Evolutionary conservation across 805 yeast genomes (phyloP).

Genomic region (Metschnikowia shivogae): DNA sequence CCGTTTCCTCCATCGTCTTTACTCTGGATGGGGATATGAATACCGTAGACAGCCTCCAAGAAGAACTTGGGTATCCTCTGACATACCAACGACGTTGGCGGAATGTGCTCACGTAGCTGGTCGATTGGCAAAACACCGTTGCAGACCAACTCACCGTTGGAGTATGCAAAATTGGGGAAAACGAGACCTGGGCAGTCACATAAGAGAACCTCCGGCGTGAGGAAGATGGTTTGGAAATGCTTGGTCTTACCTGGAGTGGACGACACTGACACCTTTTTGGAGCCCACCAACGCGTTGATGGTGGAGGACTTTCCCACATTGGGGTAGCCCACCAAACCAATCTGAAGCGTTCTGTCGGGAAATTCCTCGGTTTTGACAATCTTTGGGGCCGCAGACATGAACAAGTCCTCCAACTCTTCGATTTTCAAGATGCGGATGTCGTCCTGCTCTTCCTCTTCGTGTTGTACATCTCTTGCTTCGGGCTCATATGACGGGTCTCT

Average conservation of each 20-base stretch:
- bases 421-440: slow-evolving; percentile 67
- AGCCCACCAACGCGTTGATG: slow-evolving; percentile 91
- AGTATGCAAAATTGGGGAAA: slow-evolving; percentile 94
- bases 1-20: slow-evolving; percentile 88
- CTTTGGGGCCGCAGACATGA: slow-evolving; percentile 73
- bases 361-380: slow-evolving; percentile 52
- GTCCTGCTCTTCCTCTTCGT: slow-evolving; percentile 20
- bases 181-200: slow-evolving; percentile 99
- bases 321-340: slow-evolving; percentile 97
- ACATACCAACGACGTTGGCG: slow-evolving; percentile 81
- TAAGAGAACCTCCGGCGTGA: slow-evolving; percentile 75
- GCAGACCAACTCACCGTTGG: slow-evolving; percentile 94
- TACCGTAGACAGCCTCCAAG: slow-evolving; percentile 91
- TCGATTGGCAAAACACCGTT: slow-evolving; percentile 99
- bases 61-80: slow-evolving; percentile 85
- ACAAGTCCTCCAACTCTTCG: slow-evolving; percentile 78
- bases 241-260: slow-evolving; percentile 98
- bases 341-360: slow-evolving; percentile 63
- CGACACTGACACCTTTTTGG: slow-evolving; percentile 97
- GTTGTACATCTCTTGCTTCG: background rate
- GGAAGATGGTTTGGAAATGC: slow-evolving; percentile 93
- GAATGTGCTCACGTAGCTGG: slow-evolving; percentile 87
- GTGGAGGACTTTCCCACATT: slow-evolving; percentile 95
- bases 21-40: slow-evolving; percentile 72
- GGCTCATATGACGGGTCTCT: slow-evolving; percentile 13